Conservation (phyloP, 495 filamentous ascomycete species). For the Xylaria nigripes region DNA sequence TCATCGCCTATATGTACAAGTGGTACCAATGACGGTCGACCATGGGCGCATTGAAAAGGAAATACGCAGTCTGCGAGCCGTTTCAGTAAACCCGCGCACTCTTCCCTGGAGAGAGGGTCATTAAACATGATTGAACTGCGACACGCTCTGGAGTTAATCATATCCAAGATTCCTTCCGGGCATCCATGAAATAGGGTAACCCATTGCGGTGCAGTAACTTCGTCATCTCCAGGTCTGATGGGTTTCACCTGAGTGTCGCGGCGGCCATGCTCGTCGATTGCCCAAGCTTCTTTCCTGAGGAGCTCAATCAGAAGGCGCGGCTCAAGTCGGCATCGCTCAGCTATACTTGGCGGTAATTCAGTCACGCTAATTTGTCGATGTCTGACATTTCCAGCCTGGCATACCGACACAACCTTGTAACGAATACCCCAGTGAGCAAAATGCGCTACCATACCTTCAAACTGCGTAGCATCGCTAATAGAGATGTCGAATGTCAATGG, state of each 20-base stretch:
- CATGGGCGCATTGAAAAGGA: slow-evolving; percentile 91
- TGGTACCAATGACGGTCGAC: slow-evolving; percentile 69
- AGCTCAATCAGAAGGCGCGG: slow-evolving; percentile 60
- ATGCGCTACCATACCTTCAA: slow-evolving; percentile 43
- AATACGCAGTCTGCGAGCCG: slow-evolving; percentile 63
- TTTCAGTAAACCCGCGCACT: slow-evolving; percentile 58
- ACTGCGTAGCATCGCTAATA: slow-evolving; percentile 46
- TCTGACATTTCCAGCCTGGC: background rate
- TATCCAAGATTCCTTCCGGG: slow-evolving; percentile 70
- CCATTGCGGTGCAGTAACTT: slow-evolving; percentile 36
- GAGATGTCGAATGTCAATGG: slow-evolving; percentile 57
- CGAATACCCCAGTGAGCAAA: slow-evolving; percentile 67
- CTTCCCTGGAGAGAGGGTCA: slow-evolving; percentile 54
- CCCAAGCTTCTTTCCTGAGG: slow-evolving; percentile 69
- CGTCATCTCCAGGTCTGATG: background rate
- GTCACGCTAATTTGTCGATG: slow-evolving; percentile 37
- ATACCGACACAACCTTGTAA: slow-evolving; percentile 37
- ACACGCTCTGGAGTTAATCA: slow-evolving; percentile 86
- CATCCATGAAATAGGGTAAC: slow-evolving; percentile 53
- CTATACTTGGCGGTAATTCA: slow-evolving; percentile 60
- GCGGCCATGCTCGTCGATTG: slow-evolving; percentile 24
- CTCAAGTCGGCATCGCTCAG: slow-evolving; percentile 66
- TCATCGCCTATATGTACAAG: slow-evolving; percentile 49
- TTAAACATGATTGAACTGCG: slow-evolving; percentile 97
- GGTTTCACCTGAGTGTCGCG: background rate